phyloP scores from a whole-genome alignment of 495 filamentous ascomycete species.

The Aspergillus cristatus region DNA sequence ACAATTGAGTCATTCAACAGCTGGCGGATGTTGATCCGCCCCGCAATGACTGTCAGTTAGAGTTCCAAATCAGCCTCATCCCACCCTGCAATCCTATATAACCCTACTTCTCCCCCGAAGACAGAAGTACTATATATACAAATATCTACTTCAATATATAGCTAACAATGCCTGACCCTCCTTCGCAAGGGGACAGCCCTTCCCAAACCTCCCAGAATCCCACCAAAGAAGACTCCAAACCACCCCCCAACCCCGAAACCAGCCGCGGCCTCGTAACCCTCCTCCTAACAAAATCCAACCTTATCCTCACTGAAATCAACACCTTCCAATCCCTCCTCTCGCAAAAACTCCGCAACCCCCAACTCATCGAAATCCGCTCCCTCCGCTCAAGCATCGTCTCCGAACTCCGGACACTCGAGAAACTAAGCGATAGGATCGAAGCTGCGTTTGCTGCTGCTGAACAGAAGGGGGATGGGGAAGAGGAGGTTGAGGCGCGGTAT shows the following conservation, averaged over 20 bases:
- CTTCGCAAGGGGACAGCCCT: too few species aligned
- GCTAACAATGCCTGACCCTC: too few species aligned
- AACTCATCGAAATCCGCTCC: constrained; percentile 42
- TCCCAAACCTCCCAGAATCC: too few species aligned
- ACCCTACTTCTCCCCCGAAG: background rate
- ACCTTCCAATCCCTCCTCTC: constrained; percentile 36
- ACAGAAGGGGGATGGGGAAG: background rate
- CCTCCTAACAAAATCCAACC: constrained; percentile 32
- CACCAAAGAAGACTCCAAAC: constrained; percentile 1
- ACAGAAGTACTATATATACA: too few species aligned
- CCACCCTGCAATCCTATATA: too few species aligned
- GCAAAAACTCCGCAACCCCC: constrained; percentile 35
- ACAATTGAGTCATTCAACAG: too few species aligned
- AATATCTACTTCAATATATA: too few species aligned
- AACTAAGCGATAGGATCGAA: constrained; percentile 25
- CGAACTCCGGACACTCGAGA: constrained; percentile 42
- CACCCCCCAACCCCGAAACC: constrained; percentile 1
- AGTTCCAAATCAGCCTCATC: too few species aligned
- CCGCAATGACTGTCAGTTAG: too few species aligned
- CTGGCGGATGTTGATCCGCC: too few species aligned
- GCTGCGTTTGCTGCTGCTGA: constrained; percentile 5
- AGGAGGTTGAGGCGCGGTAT: constrained; percentile 17
- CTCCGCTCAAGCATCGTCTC: constrained; percentile 39
- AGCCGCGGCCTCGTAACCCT: constrained; percentile 12
- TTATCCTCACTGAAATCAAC: constrained; percentile 39